Percentiles rank a stretch among this genome's conserved stretches.
Evolutionary conservation across 2,329 filamentous ascomycete genomes (phyloP).

Genomic region (Huntiella bhutanensis): DNA sequence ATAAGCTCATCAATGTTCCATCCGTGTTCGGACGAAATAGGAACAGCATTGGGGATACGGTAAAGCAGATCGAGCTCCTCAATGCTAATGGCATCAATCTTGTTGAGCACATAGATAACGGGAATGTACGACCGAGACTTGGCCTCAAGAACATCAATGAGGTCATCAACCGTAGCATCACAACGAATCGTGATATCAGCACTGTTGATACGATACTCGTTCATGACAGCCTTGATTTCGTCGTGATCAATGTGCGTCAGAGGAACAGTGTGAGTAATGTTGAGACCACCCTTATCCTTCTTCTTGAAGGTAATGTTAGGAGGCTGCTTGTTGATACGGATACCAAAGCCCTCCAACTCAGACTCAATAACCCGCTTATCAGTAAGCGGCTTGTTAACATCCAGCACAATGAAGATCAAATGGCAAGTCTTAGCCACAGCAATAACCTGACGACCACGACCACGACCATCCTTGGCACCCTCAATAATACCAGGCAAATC

Average conservation of each 20-base stretch:
- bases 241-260: conserved; percentile 84
- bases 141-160: conserved; percentile 90
- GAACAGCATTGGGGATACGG: conserved; percentile 88
- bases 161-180: conserved; percentile 89
- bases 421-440: conserved; percentile 97
- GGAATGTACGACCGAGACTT: conserved; percentile 93
- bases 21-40: conserved; percentile 90
- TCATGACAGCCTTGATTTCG: conserved; percentile 96
- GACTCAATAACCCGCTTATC: conserved; percentile 92
- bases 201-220: conserved; percentile 88
- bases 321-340: conserved; percentile 89
- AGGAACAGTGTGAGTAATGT: conserved; percentile 86
- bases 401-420: conserved; percentile 93
- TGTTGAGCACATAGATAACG: conserved; percentile 98
- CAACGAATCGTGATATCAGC: conserved; percentile 96
- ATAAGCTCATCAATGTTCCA: conserved; percentile 97
- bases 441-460: conserved; percentile 94
- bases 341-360: conserved; percentile 92
- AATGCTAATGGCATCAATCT: conserved; percentile 95
- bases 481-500: conserved; percentile 98
- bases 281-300: conserved; percentile 96
- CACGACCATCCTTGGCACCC: conserved; percentile 94
- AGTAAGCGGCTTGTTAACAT: conserved; percentile 94
- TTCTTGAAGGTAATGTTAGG: conserved; percentile 99
- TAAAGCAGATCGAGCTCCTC: conserved; percentile 94